Base-by-base conservation (phyloP, 2,329 filamentous ascomycete species). In the Akanthomyces muscarius region DNA sequence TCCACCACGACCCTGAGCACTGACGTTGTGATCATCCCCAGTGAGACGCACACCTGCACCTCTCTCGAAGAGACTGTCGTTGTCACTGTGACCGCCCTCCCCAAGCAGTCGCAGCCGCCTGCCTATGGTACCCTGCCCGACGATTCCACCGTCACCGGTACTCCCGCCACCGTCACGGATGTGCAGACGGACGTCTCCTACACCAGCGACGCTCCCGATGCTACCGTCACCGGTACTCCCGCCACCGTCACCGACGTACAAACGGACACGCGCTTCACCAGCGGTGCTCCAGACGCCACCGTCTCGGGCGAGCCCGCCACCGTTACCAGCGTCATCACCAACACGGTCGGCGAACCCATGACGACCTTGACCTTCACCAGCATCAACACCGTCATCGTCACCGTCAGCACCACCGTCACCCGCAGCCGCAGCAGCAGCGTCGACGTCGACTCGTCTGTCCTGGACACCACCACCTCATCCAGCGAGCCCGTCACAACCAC, bases 261-360 rank as follows among this genome's bases (percentile, higher is more conserved):
- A 30, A 65, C 69, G 21, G 68, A 70, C 58, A 65, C 63, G 41
- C 69, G 65, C 28, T 45, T 69, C 48, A 75, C 73, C 7, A 66
- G 66, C 18, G 70, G 71, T 2, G 68, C 71, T 11, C 71, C 73
- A 6, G 73, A 75, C 50, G 67, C 70, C 57, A 75, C 73, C 4
- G 60, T 75, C 47, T 69, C 71, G 2, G 33, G 33, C 33, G 64
- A 68, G 42, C 70, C 73, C 2, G 68, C 66, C 1, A 77, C 75
- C 6, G 66, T 75, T 41, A 76, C 73, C 13, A 62, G 71, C 23
- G 25, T 70, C 21, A 62, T 70, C 51, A 68, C 65, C 21, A 64
- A 67, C 64, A 63, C 62, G 8, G 54, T 38, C 8, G 41, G 38
- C 45, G 47, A 56, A 45, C 55, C 62, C 28, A 59, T 59, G 54